Base-by-base conservation (phyloP, 179 eudicot species). In the Vitellaria paradoxa region DNA sequence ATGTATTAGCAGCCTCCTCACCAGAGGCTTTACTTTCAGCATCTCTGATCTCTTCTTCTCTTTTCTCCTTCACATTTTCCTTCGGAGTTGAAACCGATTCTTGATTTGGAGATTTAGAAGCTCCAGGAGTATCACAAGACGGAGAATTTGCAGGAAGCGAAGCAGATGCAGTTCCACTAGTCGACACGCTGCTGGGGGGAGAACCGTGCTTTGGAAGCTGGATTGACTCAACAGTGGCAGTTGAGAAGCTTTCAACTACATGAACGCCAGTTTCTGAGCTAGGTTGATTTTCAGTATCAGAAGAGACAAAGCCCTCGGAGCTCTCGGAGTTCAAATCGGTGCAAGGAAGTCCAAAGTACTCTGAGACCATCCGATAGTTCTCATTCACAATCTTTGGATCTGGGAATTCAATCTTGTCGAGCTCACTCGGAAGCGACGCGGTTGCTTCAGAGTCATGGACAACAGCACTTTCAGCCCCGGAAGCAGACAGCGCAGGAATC, bases 341-440 rank as follows among this genome's bases (percentile, higher is more conserved):
- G 53, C 84, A 73, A 14, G 81, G 81, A 52, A 91, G 76, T 50
- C 88, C 92, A 77, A 89, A 80, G 73, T 94, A 94, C 84, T 93
- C 94, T 0, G 96, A 89, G 30, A 94, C 90, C 98, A 94, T 94
- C 81, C 82, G 80, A 68, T 91, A 80, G 68, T 94, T 90, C 86
- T 94, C 94, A 47, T 86, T 91, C 46, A 72, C 87, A 17, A 90
- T 80, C 61, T 90, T 90, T 0, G 97, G 97, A 84, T 94, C 97
- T 0, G 98, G 98, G 79, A 94, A 94, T 89, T 94, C 98, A 8
- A 94, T 86, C 72, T 89, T 89, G 65, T 87, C 92, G 21, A 89
- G 79, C 46, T 88, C 98, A 68, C 78, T 49, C 0, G 90, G 67
- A 49, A 73, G 75, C 14, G 87, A 63, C 61, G 68, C 80, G 37